Base-by-base conservation (phyloP, 352 stramenopile species). In the Globisporangium echinulatum region DNA sequence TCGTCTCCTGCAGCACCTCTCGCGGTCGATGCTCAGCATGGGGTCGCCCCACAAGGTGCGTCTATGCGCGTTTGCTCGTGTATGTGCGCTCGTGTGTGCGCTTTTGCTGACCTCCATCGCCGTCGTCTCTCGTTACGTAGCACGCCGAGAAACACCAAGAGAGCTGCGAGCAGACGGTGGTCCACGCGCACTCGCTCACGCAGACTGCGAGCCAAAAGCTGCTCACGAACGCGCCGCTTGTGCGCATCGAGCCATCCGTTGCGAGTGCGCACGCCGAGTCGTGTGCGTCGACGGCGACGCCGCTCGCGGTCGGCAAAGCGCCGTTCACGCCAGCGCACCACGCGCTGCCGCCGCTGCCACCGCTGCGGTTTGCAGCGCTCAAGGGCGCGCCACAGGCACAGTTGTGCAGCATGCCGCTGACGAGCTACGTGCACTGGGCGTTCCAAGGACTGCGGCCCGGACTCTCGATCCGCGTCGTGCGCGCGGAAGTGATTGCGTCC, bases 401-500 rank as follows among this genome's bases (percentile, higher is more conserved):
- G 49, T 67, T 73, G 19, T 72, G 63, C 13, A 72, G 63, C 14
- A 82, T 79, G 58, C 73, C 75, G 37, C 72, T 88, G n/a, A 52
- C 64, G 37, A 73, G 72, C 50, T 90, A 88, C 61, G 56, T 68
- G 15, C 68, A 81, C 39, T 90, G 80, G 80, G 42, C 54, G 9
- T 58, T 43, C 38, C 52, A 58, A 52, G 81, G 81, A 10, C 62
- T 93, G 19, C 77, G 83, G 17, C 83, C 83, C 0, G 83, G 83
- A 13, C 67, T 93, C 5, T 91, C 81, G 4, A 70, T 93, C 19
- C 76, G 83, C 8, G 72, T 93, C 8, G 76, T 93, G 49, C 72
- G 83, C 7, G 75, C 73, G 8, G 79, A 91, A 54, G 72, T 73
- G 9, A 73, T 80, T 15, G 69, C 62, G 36, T 72, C 79, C 17